These are phyloP conservation scores for Zymoseptoria pseudotritici DNA, from an alignment of 2,329 filamentous ascomycete species.

Conservation along the genomic window DNA sequence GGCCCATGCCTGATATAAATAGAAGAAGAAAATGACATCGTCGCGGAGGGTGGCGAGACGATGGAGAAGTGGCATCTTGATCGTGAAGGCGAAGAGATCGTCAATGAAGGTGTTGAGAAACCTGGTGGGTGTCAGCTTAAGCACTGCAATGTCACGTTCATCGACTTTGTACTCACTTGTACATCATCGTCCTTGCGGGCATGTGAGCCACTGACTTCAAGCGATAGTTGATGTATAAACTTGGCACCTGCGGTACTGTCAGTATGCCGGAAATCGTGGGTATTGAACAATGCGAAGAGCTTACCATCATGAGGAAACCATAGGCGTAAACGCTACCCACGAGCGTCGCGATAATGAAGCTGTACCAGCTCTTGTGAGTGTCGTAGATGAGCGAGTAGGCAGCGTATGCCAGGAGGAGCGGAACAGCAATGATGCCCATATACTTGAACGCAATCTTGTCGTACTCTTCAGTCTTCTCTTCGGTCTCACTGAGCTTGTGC, in stretches of 20 bases:
- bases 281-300: background rate
- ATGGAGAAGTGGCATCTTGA: slow-evolving; percentile 97
- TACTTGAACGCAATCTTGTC: slow-evolving; percentile 97
- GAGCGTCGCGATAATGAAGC: slow-evolving; percentile 86
- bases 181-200: slow-evolving; percentile 92
- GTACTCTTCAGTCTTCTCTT: slow-evolving; percentile 97
- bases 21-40: slow-evolving; percentile 97
- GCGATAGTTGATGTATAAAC: slow-evolving; percentile 97
- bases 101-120: slow-evolving; percentile 99
- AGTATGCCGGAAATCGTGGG: too few species aligned
- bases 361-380: slow-evolving; percentile 86
- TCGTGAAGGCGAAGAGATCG: slow-evolving; percentile 95
- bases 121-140: background rate
- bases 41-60: slow-evolving; percentile 86
- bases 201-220: slow-evolving; percentile 89
- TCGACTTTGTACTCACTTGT: slow-evolving; percentile 50
- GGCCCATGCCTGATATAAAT: slow-evolving; percentile 86
- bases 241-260: slow-evolving; percentile 51
- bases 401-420: slow-evolving; percentile 81
- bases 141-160: background rate
- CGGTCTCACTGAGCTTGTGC: slow-evolving; percentile 87
- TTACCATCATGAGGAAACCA: slow-evolving; percentile 93
- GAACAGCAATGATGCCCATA: slow-evolving; percentile 86
- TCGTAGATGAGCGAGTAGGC: slow-evolving; percentile 88
- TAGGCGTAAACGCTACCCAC: slow-evolving; percentile 97